phyloP scores from a whole-genome alignment of 768 basidiomycete genomes.

The Lactarius evosmus region DNA sequence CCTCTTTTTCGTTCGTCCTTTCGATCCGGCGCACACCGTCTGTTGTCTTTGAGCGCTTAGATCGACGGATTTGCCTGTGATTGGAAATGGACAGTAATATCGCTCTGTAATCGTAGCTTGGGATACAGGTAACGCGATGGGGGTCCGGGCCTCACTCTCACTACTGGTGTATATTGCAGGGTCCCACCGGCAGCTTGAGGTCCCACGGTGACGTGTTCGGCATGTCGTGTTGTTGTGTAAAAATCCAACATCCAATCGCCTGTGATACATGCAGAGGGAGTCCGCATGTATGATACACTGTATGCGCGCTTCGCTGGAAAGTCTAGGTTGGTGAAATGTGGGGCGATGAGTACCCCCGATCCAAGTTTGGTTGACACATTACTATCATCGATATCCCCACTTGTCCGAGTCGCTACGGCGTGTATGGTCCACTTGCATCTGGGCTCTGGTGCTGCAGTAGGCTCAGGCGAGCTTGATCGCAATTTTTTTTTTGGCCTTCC shows the following conservation, averaged over 20 bases:
- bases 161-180: background rate
- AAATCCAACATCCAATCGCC: background rate
- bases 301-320: constrained; percentile 1
- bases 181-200: background rate
- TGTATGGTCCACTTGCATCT: background rate
- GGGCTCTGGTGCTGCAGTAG: background rate
- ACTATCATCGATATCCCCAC: background rate
- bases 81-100: too few species aligned
- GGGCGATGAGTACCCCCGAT: background rate
- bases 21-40: too few species aligned
- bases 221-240: background rate
- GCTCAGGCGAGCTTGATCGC: background rate
- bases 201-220: background rate
- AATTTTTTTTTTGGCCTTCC: background rate
- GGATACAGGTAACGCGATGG: too few species aligned
- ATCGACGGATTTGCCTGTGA: too few species aligned
- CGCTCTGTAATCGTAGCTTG: too few species aligned
- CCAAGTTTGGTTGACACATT: background rate
- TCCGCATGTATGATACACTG: background rate
- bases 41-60: too few species aligned
- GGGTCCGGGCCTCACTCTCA: too few species aligned
- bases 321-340: constrained; percentile 1
- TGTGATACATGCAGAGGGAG: background rate
- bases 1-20: too few species aligned
- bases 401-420: background rate